These are phyloP conservation scores for Saccharomycopsis amapae DNA, from an alignment of 805 yeast species.

Conservation along the genomic window DNA sequence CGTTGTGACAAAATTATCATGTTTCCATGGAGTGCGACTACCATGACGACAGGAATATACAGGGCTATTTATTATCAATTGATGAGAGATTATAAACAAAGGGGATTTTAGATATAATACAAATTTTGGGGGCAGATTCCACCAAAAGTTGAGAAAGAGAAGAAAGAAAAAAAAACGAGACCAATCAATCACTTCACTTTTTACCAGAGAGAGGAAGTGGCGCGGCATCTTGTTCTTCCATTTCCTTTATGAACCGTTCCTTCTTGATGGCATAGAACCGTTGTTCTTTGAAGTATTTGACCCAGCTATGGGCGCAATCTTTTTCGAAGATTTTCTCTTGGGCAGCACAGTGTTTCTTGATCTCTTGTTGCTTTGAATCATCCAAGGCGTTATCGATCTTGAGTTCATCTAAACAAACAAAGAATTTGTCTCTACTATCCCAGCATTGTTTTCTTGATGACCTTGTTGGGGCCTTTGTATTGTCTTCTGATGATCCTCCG, in stretches of 20 bases:
- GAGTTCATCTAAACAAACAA: slow-evolving; percentile 64
- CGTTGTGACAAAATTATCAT: no score
- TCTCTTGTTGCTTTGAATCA: slow-evolving; percentile 35
- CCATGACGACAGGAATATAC: no score
- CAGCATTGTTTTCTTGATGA: slow-evolving; percentile 74
- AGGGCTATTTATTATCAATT: no score
- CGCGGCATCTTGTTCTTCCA: slow-evolving; percentile 38
- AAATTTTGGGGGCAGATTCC: no score
- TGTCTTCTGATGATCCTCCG: slow-evolving; percentile 25
- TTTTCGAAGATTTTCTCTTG: slow-evolving; percentile 54
- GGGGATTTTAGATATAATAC: no score
- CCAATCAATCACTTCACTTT: no score
- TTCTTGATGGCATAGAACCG: slow-evolving; percentile 70
- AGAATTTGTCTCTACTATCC: slow-evolving; percentile 78
- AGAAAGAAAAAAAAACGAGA: no score
- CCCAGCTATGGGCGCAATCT: slow-evolving; percentile 87
- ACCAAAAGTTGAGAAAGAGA: no score
- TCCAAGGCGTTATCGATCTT: slow-evolving; percentile 66
- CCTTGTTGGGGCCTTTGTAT: slow-evolving; percentile 45
- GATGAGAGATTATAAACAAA: no score
- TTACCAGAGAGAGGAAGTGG: not conserved
- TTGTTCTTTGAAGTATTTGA: slow-evolving; percentile 82
- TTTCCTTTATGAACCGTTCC: slow-evolving; percentile 58
- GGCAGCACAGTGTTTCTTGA: slow-evolving; percentile 49
- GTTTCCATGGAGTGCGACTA: no score